These are phyloP conservation scores for Neopestalotiopsis rosae DNA, from an alignment of 2,329 filamentous ascomycete species.

Conservation along the genomic window DNA sequence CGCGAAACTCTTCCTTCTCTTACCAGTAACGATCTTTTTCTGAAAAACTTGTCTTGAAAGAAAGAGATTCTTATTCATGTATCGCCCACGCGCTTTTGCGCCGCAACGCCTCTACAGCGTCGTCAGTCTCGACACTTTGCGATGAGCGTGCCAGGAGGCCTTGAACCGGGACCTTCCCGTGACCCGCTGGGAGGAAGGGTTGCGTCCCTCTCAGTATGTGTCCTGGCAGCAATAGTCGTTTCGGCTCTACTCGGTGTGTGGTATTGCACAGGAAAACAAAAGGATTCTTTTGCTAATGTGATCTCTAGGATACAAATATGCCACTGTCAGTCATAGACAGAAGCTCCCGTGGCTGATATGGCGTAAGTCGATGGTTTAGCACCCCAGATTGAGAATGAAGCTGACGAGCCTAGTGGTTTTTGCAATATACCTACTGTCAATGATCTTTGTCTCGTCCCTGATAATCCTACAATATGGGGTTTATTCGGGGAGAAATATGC, in stretches of 20 bases:
- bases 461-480: not conserved
- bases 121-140: not conserved
- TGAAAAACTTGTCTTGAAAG: too few species aligned
- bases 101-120: not conserved
- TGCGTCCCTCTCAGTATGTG: not conserved
- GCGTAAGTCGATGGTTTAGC: not conserved
- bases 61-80: not conserved
- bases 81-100: not conserved
- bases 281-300: not conserved
- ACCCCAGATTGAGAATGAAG: not conserved
- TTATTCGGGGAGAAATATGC: not conserved
- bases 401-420: not conserved
- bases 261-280: not conserved
- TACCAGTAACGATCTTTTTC: too few species aligned
- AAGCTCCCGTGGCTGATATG: not conserved
- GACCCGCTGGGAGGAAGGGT: not conserved
- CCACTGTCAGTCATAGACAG: not conserved
- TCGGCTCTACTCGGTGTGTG: not conserved
- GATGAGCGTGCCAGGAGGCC: not conserved
- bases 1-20: too few species aligned
- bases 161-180: not conserved
- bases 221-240: not conserved
- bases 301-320: not conserved
- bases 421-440: not conserved
- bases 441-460: not conserved